Base-by-base conservation (phyloP, 352 stramenopile genomes). In the Lagenidium sp. region DNA sequence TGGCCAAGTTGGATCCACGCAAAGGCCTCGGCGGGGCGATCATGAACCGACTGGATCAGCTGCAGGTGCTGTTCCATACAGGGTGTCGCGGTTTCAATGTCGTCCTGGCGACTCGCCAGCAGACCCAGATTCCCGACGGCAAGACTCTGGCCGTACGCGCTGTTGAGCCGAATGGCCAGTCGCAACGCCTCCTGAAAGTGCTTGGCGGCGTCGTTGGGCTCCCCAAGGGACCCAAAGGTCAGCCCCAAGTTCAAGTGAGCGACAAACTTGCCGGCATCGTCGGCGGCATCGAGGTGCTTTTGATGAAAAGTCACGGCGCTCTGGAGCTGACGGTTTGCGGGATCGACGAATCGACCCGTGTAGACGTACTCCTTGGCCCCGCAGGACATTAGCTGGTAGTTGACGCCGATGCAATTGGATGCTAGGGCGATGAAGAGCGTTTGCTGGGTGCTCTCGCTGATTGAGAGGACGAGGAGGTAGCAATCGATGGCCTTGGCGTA, bases 21-120 rank as follows among this genome's bases (percentile, higher is more conserved):
- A 38, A 89, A 90, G 7, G 76, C 71, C 50, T 96, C 82, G 0
- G 66, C 79, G 12, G 73, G 53, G 8, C 60, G 67, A 52, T 95
- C 82, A 26, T 73, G 75, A 15, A 95, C 70, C 22, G 74, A 83
- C 57, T 95, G 82, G 18, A 92, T 81, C 10, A 95, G 72, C 55
- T 96, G 83, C 8, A 96, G 46, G 50, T 95, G 82, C 60, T 95
- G 85, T 43, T 96, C 85, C 57, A 96, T 80, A 46, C 83, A 96
- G 6, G 83, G 78, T 7, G 65, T 51, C 0, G 83, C 82, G 4
- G 82, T 95, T 8, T 83, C 61, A 13, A 79, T 24, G 41, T 95
- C 85, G 24, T 75, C 77, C 47, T 94, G 82, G n/a, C 80, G 65
- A 37, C 81, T 86, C 10, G 82, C 84, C 13, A 96, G 50, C 11